Evolutionary conservation across 2,329 filamentous ascomycete species (phyloP), one percentile per base, ranked within the genome.

Genomic region (Hymenoscyphus linearis): DNA sequence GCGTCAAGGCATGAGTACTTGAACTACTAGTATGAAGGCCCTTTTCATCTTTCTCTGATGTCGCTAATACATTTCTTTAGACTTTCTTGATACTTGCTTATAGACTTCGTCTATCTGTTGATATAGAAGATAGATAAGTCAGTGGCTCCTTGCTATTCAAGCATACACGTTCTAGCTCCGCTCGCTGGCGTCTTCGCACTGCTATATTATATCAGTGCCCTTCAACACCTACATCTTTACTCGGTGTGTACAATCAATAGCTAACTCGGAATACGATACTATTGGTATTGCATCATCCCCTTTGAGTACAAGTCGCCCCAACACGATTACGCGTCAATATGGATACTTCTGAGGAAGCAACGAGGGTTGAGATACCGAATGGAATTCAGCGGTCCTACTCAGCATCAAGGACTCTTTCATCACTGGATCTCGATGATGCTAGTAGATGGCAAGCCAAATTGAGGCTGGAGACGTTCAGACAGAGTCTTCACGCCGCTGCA

Each of bases 361-460:
- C 54, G 63, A 62, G 26, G 56, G 57, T 53, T 27, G 55, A 40
- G 55, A 59, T 40, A 55, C 60, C 18, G 57, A 61, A 25, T 52
- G 55, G 2, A 57, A 10, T 58, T 18, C 35, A 60, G 6, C 53
- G 9, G 40, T 25, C 53, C 14, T 59, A 50, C 18, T 44, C 44
- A 14, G 58, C 27, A 35, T 35, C 52, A 9, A 54, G 10, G 26
- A 22, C 53, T 37, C 47, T 52, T 4, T 31, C 44, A 7, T 14
- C 56, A 14, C 56, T 56, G n/a, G 60, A 31, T 18, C 57, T 62
- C 18, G 62, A 66, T n/a, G 63, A 61, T 25, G 60, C 61, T 26
- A 58, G 63, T 59, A 58, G 57, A 62, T 66, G 62, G 64, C 64
- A 66, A 35, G 59, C 64, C 25, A 62, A 66, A 12, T 64, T 65